Base-by-base conservation (phyloP, 2,329 filamentous ascomycete genomes). In the Cladophialophora psammophila region DNA sequence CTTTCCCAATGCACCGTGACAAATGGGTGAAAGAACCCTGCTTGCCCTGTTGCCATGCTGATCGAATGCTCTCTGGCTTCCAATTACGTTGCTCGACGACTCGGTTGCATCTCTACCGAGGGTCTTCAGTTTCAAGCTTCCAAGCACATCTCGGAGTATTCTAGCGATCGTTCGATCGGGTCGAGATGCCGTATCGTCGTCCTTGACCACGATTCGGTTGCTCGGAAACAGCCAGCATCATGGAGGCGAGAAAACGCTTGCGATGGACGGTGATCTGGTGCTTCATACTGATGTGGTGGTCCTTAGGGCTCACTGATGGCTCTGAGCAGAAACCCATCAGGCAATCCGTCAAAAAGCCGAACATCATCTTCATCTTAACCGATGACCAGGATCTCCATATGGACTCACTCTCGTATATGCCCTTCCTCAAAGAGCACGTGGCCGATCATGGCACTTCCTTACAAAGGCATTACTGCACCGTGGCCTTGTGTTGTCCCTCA, bases 311-410 rank as follows among this genome's bases (percentile, higher is more conserved):
- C 35, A 12, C 42, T 36, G 9, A 54, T 54, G 48, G 52, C 60
- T 48, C n/a, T 8, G 15, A 34, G 15, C 53, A 55, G n/a, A 35
- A 18, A 20, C 53, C 53, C 53, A 34, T 55, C 32, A 10, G 9
- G 13, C 53, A 55, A 26, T 38, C 7, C n/a, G 38, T 18, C 50
- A 57, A 42, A 40, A 59, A 35, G 48, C 80, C 84, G 0, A 91
- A 91, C 70, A 85, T 91, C 55, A 79, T 91, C 20, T 89, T 91
- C 73, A 86, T 91, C 66, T 80, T 91, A 45, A 89, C 87, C 0
- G 89, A 91, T 67, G 89, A 91, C 68, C 89, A 91, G 72, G 89
- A 91, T 72, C 76, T 87, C 2, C 83, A 86, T 48, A 80, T 91
- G 71, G 80, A 86, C 54, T 90, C 88, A 0, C 73, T 90, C 1